Percentiles rank a stretch among this genome's conserved stretches.
Evolutionary conservation across 1,284 basidiomycete genomes (phyloP).

Genomic region (Puccinia sorghi): DNA sequence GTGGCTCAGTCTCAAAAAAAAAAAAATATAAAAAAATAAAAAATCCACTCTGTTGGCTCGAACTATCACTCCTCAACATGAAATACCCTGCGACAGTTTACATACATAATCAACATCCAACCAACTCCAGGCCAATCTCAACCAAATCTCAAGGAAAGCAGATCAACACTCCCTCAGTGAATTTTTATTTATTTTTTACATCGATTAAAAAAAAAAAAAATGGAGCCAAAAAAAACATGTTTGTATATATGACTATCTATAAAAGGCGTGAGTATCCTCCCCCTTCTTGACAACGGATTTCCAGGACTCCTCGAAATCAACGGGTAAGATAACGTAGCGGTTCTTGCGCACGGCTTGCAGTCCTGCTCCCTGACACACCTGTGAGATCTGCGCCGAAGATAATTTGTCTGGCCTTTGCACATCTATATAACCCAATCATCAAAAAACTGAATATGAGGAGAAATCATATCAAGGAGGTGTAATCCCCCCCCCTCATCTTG

Average conservation of each 20-base stretch:
- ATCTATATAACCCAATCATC: conserved; percentile 65
- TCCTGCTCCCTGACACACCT: conserved; percentile 95
- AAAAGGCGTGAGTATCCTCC: conserved; percentile 43
- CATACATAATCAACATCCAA: too few relatives aligned
- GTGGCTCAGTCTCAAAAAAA: too few relatives aligned
- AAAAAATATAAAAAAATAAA: too few relatives aligned
- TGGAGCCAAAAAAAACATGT: background rate
- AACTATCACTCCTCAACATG: too few relatives aligned
- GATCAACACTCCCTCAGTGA: too few relatives aligned
- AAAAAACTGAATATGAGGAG: background rate
- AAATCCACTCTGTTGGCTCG: too few relatives aligned
- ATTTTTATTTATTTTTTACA: too few relatives aligned
- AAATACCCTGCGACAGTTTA: too few relatives aligned
- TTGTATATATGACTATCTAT: conserved; percentile 2
- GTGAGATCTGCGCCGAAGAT: conserved; percentile 91
- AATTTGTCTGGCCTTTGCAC: conserved; percentile 94
- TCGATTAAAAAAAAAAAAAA: background rate
- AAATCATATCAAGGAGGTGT: background rate
- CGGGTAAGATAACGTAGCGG: conserved; percentile 92
- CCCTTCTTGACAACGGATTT: conserved; percentile 61
- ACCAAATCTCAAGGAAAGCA: too few relatives aligned
- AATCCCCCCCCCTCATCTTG: conserved; percentile 20
- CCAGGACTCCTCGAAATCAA: conserved; percentile 98
- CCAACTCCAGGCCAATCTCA: too few relatives aligned
- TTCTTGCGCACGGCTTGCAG: conserved; percentile 98